Conservation (phyloP, 345 rosid genomes). For the Citrus hindsii region DNA sequence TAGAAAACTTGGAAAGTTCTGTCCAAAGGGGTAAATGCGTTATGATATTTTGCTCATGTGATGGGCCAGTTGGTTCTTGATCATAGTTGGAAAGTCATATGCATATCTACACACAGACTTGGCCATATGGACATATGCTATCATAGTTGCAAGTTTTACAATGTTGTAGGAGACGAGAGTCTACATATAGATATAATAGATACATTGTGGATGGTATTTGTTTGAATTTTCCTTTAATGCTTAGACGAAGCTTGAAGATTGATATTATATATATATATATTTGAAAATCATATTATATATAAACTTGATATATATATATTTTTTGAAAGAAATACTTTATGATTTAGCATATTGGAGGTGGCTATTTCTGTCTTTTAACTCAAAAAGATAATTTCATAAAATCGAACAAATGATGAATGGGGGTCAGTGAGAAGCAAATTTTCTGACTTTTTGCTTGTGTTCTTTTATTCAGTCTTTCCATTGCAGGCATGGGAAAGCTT, state of each 20-base stretch:
- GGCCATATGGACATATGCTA: neutral
- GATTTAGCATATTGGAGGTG: neutral
- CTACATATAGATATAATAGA: neutral
- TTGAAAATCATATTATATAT: neutral
- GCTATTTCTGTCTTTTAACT: neutral
- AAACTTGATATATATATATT: neutral
- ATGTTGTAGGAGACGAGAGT: neutral
- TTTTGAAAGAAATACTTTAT: neutral
- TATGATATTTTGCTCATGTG: neutral
- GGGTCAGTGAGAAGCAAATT: slow-evolving; percentile 14
- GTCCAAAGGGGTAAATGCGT: neutral
- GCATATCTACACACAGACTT: neutral
- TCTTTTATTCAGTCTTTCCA: slow-evolving; percentile 75
- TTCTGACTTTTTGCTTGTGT: slow-evolving; percentile 36
- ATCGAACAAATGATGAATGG: slow-evolving; percentile 8
- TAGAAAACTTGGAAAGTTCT: neutral
- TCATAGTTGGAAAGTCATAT: too few species aligned
- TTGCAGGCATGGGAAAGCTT: slow-evolving; percentile 91
- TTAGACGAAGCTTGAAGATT: neutral
- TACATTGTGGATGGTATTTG: neutral
- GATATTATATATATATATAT: neutral
- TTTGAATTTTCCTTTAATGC: neutral
- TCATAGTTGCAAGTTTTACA: neutral
- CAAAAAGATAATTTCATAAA: neutral
- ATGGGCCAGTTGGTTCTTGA: neutral